Percentiles rank a stretch among this genome's conserved stretches.
Conservation (phyloP, 1,284 basidiomycete species). For the Inonotus obliquus region DNA sequence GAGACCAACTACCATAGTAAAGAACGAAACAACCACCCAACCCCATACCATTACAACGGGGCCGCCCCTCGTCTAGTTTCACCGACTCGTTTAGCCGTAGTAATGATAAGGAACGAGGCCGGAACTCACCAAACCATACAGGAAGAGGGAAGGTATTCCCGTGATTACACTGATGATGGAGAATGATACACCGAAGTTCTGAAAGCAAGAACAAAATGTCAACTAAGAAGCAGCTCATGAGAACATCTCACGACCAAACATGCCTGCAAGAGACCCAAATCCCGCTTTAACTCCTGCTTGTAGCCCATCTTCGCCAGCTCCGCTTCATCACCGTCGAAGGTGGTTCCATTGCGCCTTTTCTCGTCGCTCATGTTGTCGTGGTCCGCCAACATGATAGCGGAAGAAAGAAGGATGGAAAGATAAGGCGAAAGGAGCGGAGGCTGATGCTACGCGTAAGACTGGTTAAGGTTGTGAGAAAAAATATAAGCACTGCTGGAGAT, state of each 20-base stretch:
- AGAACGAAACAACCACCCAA: conserved; percentile 61
- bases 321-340: conserved; percentile 42
- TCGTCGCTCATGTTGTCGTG: background rate
- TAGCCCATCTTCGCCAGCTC: conserved; percentile 71
- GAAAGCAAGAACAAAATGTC: conserved; percentile 20
- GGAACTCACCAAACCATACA: conserved; percentile 56
- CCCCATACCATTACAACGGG: conserved; percentile 74
- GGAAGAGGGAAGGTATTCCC: conserved; percentile 60
- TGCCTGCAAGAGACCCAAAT: conserved; percentile 57
- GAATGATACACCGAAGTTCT: conserved; percentile 77
- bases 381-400: background rate
- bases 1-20: conserved; percentile 62
- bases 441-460: background rate
- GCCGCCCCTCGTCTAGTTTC: conserved; percentile 57
- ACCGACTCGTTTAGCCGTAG: background rate
- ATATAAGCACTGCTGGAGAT: background rate
- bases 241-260: background rate
- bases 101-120: background rate
- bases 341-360: background rate
- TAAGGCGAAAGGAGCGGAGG: background rate
- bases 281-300: conserved; percentile 69
- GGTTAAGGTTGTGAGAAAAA: background rate
- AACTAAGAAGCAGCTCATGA: background rate
- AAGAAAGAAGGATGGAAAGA: background rate
- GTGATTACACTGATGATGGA: conserved; percentile 72